Percentiles rank a stretch among this genome's conserved stretches.
phyloP scores from a whole-genome alignment of 1,284 basidiomycete species.

The Fomes fomentarius region DNA sequence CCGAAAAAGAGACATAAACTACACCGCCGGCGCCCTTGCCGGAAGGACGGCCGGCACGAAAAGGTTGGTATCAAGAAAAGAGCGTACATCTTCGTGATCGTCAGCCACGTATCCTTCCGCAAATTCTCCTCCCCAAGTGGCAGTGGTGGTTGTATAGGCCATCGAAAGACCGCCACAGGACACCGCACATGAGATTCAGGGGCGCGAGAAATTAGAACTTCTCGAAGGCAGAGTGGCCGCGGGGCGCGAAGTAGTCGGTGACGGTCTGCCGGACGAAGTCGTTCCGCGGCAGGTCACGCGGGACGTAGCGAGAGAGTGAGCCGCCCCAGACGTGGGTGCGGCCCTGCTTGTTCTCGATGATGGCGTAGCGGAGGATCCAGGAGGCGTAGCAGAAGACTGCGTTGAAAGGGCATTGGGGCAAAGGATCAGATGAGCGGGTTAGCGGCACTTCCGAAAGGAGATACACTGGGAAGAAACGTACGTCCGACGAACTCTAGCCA shows the following conservation, averaged over 20 bases:
- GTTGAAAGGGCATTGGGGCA: neutral
- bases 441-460: neutral
- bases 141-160: no score
- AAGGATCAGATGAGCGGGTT: neutral
- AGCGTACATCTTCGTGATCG: conserved; percentile 1
- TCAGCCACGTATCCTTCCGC: neutral
- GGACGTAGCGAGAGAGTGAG: conserved; percentile 51
- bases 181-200: neutral
- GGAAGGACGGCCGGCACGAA: conserved; percentile 10
- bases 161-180: no score
- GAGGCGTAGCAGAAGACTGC: conserved; percentile 48
- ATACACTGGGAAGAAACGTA: conserved; percentile 34
- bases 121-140: neutral
- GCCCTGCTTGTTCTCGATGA: conserved; percentile 47
- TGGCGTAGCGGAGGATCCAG: conserved; percentile 45
- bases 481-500: conserved; percentile 60
- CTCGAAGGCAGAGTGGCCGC: conserved; percentile 21
- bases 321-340: conserved; percentile 54
- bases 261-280: conserved; percentile 16
- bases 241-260: conserved; percentile 25
- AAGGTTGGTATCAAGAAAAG: conserved; percentile 1
- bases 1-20: neutral
- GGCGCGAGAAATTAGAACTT: conserved; percentile 16
- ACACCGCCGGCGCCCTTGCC: conserved; percentile 9
- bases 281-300: conserved; percentile 15